A percentile compares a stretch with the other conserved stretches of the same genome.
These are phyloP conservation scores for Ceratobasidium sp. DNA, from an alignment of 1,284 basidiomycete species.

Conservation along the genomic window DNA sequence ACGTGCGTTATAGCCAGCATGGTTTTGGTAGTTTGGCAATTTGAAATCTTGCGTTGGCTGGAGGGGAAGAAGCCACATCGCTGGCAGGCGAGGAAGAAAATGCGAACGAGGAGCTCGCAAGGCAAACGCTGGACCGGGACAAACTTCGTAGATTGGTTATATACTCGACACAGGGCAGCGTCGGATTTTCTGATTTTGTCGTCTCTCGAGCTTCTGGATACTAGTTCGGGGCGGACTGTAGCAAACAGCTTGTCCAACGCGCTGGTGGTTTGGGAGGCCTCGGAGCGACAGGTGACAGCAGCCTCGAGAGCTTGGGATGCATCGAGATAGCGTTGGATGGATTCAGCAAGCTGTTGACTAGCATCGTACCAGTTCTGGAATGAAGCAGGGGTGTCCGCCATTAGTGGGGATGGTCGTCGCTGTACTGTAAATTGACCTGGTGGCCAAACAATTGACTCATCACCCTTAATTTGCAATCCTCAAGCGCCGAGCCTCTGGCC, in stretches of 20 bases:
- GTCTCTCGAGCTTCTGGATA: background rate
- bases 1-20: background rate
- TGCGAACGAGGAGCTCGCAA: background rate
- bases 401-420: too few species aligned
- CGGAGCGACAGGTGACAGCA: background rate
- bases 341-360: background rate
- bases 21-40: background rate
- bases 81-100: background rate
- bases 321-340: background rate
- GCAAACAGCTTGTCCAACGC: background rate
- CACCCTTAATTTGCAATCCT: background rate
- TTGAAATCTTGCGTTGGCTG: too few species aligned
- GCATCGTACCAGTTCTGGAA: constrained; percentile 7
- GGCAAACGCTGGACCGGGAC: constrained; percentile 6
- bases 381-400: too few species aligned
- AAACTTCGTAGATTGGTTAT: background rate
- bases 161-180: background rate
- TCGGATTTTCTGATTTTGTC: background rate
- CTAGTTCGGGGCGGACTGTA: background rate
- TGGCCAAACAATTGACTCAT: too few species aligned
- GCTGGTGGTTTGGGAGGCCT: background rate
- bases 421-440: too few species aligned
- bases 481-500: background rate
- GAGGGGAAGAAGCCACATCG: background rate
- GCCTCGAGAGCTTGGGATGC: background rate